These are phyloP conservation scores for Neospora caninum DNA, from an alignment of 169 alveolate genomes.

Conservation along the genomic window DNA sequence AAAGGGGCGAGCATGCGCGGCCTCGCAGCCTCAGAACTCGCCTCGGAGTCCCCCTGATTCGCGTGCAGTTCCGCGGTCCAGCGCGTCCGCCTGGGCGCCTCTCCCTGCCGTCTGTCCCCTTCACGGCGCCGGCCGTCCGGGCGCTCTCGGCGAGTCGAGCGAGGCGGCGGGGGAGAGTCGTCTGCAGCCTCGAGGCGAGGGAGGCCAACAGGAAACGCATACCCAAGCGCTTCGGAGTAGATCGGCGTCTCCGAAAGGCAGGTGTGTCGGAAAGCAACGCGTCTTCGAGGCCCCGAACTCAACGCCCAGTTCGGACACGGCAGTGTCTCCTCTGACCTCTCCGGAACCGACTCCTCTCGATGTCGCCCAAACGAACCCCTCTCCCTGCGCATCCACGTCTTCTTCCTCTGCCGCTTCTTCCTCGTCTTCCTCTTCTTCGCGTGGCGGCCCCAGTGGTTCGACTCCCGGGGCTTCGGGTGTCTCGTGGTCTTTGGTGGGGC, in stretches of 20 bases:
- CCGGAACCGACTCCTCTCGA: too few species aligned
- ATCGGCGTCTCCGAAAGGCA: too few species aligned
- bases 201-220: not conserved
- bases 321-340: too few species aligned
- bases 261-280: too few species aligned
- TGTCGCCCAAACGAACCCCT: too few species aligned
- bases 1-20: not conserved
- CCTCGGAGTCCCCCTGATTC: not conserved
- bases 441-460: not conserved
- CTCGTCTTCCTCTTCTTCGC: too few species aligned
- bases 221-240: too few species aligned
- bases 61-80: not conserved
- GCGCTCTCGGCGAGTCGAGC: not conserved
- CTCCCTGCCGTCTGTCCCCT: not conserved
- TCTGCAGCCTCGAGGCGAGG: not conserved
- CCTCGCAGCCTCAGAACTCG: not conserved
- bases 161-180: too few species aligned
- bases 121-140: not conserved
- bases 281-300: too few species aligned
- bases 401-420: too few species aligned
- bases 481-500: not conserved
- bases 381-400: too few species aligned
- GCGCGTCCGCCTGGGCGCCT: not conserved
- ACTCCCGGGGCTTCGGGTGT: not conserved
- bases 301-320: too few species aligned